Evolutionary conservation across 2,329 filamentous ascomycete species (phyloP).

Genomic region (Pestalotiopsis sp.): DNA sequence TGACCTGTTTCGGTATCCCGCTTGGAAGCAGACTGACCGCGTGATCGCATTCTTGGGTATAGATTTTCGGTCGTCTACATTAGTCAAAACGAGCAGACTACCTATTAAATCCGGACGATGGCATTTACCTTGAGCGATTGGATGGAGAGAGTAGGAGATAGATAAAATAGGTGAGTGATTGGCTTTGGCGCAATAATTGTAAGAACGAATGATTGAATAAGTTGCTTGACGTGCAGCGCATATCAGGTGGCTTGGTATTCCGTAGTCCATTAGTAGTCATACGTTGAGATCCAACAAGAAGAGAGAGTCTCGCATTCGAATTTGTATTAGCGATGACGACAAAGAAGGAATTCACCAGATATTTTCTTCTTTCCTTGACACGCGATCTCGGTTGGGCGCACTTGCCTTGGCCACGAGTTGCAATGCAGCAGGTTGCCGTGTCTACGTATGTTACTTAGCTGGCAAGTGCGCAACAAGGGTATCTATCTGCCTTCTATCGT

Average conservation of each 20-base stretch:
- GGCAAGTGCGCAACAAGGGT: background rate
- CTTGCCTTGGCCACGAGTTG: background rate
- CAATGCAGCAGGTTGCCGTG: slow-evolving; percentile 12
- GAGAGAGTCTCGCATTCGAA: background rate
- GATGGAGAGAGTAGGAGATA: background rate
- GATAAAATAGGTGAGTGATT: background rate
- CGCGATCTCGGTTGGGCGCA: slow-evolving; percentile 2
- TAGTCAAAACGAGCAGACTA: background rate
- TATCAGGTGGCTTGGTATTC: background rate
- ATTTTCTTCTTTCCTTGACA: background rate
- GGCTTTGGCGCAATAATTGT: background rate
- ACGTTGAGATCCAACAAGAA: background rate
- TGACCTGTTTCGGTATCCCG: slow-evolving; percentile 8
- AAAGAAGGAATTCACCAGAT: background rate
- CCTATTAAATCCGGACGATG: background rate
- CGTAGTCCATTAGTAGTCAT: background rate
- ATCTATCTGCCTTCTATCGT: slow-evolving; percentile 7
- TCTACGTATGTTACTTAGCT: background rate
- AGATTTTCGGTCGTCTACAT: slow-evolving; percentile 1
- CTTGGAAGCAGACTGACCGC: background rate
- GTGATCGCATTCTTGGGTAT: slow-evolving; percentile 5
- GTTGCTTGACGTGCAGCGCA: background rate
- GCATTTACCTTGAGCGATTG: background rate
- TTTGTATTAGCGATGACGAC: background rate
- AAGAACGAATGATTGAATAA: background rate